Evolutionary conservation across 192 early-diverging fungal genomes (phyloP).

Genomic region (Backusella westeae): DNA sequence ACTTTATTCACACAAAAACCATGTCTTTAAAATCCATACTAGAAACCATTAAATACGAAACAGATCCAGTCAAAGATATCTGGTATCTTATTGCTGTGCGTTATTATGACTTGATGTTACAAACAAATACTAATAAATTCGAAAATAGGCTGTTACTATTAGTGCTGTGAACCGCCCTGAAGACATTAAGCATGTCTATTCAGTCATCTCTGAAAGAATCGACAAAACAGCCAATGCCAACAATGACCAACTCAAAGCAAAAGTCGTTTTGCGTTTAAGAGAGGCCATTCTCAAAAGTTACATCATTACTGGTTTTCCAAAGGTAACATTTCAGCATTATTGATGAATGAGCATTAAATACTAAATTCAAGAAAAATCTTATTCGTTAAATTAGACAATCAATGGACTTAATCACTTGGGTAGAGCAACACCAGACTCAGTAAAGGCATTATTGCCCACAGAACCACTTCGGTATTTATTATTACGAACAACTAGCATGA

Average conservation of each 20-base stretch:
- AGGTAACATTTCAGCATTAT: constrained; percentile 13
- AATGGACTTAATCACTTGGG: constrained; percentile 17
- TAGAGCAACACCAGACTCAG: constrained; percentile 8
- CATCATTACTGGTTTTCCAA: constrained; percentile 24
- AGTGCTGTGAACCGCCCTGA: constrained; percentile 20
- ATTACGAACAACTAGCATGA: not conserved
- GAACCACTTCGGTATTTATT: constrained; percentile 11
- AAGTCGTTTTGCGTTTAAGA: constrained; percentile 11
- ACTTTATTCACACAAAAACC: not conserved
- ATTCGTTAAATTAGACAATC: constrained; percentile 18
- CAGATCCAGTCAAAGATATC: not conserved
- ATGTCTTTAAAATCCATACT: constrained; percentile 4
- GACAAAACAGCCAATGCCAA: not conserved
- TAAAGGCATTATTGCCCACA: not conserved
- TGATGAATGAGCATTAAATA: not conserved
- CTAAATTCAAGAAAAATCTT: not conserved
- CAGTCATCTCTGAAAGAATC: not conserved
- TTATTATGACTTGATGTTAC: not conserved
- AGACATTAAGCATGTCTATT: constrained; percentile 16
- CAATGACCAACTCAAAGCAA: not conserved
- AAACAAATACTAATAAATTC: not conserved
- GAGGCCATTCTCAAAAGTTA: constrained; percentile 21
- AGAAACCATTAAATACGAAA: not conserved
- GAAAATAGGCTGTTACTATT: constrained; percentile 21
- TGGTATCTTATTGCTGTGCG: constrained; percentile 10